Evolutionary conservation across 129 eudicot species (phyloP).

Genomic region (Arctium minus): DNA sequence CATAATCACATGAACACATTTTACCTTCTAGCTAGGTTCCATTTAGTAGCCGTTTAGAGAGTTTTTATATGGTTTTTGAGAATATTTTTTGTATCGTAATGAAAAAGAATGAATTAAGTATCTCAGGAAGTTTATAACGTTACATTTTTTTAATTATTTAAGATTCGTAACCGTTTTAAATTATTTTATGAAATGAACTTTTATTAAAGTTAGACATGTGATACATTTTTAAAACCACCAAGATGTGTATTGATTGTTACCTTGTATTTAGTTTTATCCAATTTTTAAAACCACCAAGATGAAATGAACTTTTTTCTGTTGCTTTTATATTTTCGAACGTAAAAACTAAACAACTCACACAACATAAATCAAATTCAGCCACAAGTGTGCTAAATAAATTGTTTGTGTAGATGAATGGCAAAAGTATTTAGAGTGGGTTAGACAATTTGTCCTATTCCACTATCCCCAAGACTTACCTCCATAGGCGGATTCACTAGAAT

Average conservation of each 20-base stretch:
- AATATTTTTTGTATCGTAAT: background rate
- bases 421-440: background rate
- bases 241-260: background rate
- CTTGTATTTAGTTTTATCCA: background rate
- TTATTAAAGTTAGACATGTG: background rate
- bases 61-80: background rate
- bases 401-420: background rate
- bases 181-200: background rate
- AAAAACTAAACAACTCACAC: background rate
- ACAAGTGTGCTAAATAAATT: no score
- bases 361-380: background rate
- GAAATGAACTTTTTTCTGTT: no score
- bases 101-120: background rate
- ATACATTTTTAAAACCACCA: background rate
- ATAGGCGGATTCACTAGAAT: no score
- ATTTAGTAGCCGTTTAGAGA: background rate
- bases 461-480: no score
- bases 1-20: background rate
- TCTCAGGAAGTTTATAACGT: background rate
- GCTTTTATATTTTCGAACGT: background rate
- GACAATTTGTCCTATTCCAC: background rate
- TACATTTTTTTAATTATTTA: background rate
- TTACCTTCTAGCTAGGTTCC: background rate
- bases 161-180: background rate
- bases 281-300: no score